phyloP scores from a whole-genome alignment of 768 basidiomycete species.

The Tricholoma matsutake region DNA sequence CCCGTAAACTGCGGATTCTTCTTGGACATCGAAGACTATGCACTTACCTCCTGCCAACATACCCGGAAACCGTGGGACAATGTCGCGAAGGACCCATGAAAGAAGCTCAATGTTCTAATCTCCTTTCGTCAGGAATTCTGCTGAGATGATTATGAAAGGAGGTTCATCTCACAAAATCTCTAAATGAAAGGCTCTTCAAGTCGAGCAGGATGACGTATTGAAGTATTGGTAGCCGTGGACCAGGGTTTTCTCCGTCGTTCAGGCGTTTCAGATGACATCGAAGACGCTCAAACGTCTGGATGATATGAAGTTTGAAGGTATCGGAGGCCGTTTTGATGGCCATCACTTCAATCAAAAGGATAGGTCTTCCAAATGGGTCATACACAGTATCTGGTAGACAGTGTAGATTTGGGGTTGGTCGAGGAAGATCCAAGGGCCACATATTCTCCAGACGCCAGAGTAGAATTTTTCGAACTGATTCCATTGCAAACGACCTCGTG shows the following conservation, averaged over 20 bases:
- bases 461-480: slow-evolving; percentile 52
- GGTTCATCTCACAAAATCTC: slow-evolving; percentile 46
- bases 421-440: slow-evolving; percentile 30
- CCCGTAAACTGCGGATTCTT: slow-evolving; percentile 8
- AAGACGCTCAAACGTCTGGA: slow-evolving; percentile 54
- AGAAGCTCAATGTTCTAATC: slow-evolving; percentile 57
- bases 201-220: slow-evolving; percentile 73
- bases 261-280: slow-evolving; percentile 53
- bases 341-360: slow-evolving; percentile 51
- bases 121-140: slow-evolving; percentile 11
- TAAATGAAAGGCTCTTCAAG: slow-evolving; percentile 51
- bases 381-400: slow-evolving; percentile 51
- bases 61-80: slow-evolving; percentile 70
- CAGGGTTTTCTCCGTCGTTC: slow-evolving; percentile 32
- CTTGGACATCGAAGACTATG: slow-evolving; percentile 2
- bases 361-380: slow-evolving; percentile 66
- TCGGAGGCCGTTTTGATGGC: slow-evolving; percentile 38
- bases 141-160: slow-evolving; percentile 4
- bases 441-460: slow-evolving; percentile 54
- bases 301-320: slow-evolving; percentile 38
- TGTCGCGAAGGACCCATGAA: slow-evolving; percentile 61
- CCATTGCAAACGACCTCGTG: slow-evolving; percentile 56
- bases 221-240: slow-evolving; percentile 37
- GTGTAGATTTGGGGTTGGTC: slow-evolving; percentile 37
- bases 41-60: slow-evolving; percentile 66